Conservation (phyloP, 2,329 filamentous ascomycete genomes). For the Bipolaris oryzae region DNA sequence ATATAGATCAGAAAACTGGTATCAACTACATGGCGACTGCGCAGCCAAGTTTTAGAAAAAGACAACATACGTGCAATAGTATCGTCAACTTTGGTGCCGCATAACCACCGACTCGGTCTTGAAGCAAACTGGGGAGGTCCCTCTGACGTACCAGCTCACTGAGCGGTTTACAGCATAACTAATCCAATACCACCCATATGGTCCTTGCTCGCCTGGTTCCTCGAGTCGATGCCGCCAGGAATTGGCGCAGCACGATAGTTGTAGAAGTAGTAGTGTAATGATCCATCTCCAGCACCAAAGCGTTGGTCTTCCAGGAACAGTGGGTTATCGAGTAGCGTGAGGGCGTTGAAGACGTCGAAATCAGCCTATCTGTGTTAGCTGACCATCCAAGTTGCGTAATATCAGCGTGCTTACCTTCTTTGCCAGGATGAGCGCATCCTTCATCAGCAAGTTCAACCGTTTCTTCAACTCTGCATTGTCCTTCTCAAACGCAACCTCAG, state of each 20-base stretch:
- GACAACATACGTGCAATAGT: background rate
- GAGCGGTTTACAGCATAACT: conserved; percentile 69
- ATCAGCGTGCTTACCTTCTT: conserved; percentile 64
- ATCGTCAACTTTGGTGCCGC: background rate
- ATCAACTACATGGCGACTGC: background rate
- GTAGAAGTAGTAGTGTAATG: conserved; percentile 96
- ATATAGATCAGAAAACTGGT: background rate
- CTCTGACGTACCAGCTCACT: background rate
- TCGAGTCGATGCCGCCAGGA: conserved; percentile 79
- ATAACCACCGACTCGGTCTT: background rate
- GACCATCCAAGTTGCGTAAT: background rate
- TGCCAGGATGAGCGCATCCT: conserved; percentile 85
- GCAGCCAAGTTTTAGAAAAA: background rate
- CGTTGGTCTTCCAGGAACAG: conserved; percentile 93
- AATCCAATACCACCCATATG: conserved; percentile 86
- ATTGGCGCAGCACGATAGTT: conserved; percentile 93
- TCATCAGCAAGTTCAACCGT: conserved; percentile 80
- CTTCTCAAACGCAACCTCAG: conserved; percentile 71
- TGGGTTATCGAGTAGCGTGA: conserved; percentile 91
- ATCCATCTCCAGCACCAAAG: conserved; percentile 92
- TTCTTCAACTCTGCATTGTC: conserved; percentile 69
- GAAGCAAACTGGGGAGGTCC: background rate
- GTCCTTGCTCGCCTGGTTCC: conserved; percentile 77
- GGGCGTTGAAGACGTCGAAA: conserved; percentile 96
- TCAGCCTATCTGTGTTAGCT: conserved; percentile 56